Evolutionary conservation across 331 rosid species (phyloP).

Genomic region (Malus hybrid): DNA sequence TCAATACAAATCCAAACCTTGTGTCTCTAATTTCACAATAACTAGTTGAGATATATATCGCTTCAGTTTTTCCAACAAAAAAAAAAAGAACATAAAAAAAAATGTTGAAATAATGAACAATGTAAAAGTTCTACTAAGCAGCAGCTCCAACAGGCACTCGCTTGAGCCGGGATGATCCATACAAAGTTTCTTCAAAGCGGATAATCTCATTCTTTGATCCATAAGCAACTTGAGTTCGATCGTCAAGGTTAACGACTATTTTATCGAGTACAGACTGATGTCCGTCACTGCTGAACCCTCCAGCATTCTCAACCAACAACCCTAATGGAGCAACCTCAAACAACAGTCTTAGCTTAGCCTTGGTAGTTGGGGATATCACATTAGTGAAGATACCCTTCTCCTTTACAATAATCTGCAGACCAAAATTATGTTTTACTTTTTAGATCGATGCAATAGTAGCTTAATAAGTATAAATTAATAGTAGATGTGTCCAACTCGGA

Average conservation of each 20-base stretch:
- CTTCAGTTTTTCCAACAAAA: neutral
- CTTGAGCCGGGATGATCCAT: slow-evolving; percentile 91
- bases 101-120: neutral
- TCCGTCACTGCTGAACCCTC: slow-evolving; percentile 95
- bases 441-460: neutral
- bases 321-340: slow-evolving; percentile 99
- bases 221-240: slow-evolving; percentile 92
- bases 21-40: neutral
- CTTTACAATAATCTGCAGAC: slow-evolving; percentile 72
- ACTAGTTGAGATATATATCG: neutral
- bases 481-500: neutral
- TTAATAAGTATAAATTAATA: neutral
- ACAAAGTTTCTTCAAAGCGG: slow-evolving; percentile 84
- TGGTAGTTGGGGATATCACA: slow-evolving; percentile 77
- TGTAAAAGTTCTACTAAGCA: slow-evolving; percentile 31
- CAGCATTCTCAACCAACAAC: slow-evolving; percentile 82
- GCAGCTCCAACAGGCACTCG: slow-evolving; percentile 79
- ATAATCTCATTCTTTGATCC: slow-evolving; percentile 94
- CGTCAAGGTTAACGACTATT: slow-evolving; percentile 63
- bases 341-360: slow-evolving; percentile 83
- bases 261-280: slow-evolving; percentile 79
- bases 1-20: neutral
- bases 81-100: neutral
- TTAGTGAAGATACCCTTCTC: slow-evolving; percentile 94
- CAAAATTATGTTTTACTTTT: neutral